Evolutionary conservation across 106 monocot species (phyloP).

Genomic region (Narthecium ossifragum): DNA sequence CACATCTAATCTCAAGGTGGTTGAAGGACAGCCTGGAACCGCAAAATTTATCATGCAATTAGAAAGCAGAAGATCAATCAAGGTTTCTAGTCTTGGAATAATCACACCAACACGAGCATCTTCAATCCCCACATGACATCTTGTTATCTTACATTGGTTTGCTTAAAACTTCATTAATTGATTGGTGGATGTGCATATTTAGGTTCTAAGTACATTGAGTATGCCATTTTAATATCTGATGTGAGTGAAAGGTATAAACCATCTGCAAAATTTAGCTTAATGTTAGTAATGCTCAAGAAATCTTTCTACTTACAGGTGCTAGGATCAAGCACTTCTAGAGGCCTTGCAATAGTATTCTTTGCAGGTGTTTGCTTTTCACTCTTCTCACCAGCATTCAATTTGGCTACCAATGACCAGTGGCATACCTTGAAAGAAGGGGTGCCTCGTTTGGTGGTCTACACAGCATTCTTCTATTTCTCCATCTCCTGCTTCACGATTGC

Average conservation of each 20-base stretch:
- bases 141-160: no score
- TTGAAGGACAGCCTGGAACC: constrained; percentile 65
- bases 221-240: no score
- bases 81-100: no score
- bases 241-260: no score
- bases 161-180: no score
- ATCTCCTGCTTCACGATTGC: constrained; percentile 76
- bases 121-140: no score
- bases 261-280: no score
- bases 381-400: constrained; percentile 88
- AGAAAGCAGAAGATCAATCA: constrained; percentile 76
- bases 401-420: constrained; percentile 97
- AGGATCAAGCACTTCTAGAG: constrained; percentile 45
- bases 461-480: constrained; percentile 95
- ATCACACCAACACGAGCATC: no score
- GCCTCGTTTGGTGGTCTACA: constrained; percentile 92
- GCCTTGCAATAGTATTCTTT: constrained; percentile 76
- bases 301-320: constrained; percentile 38
- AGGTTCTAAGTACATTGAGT: no score
- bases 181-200: no score
- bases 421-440: constrained; percentile 82
- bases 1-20: constrained; percentile 9
- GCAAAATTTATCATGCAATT: constrained; percentile 71
- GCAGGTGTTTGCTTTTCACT: constrained; percentile 81
- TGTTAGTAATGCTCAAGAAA: no score